phyloP scores from a whole-genome alignment of 2,329 filamentous ascomycete species.

The Diplodia sapinea region DNA sequence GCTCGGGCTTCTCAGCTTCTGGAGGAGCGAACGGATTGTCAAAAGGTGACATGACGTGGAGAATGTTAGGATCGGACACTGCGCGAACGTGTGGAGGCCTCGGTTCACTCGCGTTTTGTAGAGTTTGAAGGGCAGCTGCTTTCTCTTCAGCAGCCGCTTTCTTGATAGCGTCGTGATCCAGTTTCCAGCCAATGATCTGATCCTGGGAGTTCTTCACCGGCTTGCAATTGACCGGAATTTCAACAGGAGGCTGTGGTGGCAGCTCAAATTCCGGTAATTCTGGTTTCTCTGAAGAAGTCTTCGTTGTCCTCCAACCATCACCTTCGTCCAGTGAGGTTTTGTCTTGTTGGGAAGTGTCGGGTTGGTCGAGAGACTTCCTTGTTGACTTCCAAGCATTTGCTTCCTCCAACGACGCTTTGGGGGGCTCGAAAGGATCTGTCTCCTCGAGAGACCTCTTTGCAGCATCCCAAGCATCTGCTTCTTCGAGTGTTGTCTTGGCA shows the following conservation, averaged over 20 bases:
- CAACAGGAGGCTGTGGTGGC: constrained; percentile 1
- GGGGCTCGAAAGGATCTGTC: background rate
- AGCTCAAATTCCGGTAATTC: background rate
- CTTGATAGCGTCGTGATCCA: background rate
- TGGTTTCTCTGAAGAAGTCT: background rate
- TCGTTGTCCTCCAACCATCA: background rate
- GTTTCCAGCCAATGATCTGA: constrained; percentile 5
- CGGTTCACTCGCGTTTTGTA: background rate
- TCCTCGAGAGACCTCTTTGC: constrained; percentile 6
- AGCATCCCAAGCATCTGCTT: constrained; percentile 1
- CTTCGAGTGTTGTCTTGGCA: background rate
- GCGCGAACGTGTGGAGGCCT: constrained; percentile 10
- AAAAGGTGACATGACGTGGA: constrained; percentile 7
- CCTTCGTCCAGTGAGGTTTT: background rate
- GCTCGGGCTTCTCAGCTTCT: background rate
- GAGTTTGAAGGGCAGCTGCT: background rate
- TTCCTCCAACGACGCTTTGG: constrained; percentile 5
- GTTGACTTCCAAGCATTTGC: constrained; percentile 11
- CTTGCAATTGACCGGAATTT: background rate
- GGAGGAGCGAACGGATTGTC: constrained; percentile 19
- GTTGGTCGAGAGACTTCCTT: background rate
- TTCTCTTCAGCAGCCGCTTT: constrained; percentile 1
- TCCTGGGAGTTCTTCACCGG: constrained; percentile 11
- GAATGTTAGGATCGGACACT: constrained; percentile 10
- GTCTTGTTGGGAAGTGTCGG: background rate